Percentiles rank a stretch among this genome's conserved stretches.
These are phyloP conservation scores for Haematococcus lacustris DNA, from an alignment of 139 green algal genomes.

Conservation along the genomic window DNA sequence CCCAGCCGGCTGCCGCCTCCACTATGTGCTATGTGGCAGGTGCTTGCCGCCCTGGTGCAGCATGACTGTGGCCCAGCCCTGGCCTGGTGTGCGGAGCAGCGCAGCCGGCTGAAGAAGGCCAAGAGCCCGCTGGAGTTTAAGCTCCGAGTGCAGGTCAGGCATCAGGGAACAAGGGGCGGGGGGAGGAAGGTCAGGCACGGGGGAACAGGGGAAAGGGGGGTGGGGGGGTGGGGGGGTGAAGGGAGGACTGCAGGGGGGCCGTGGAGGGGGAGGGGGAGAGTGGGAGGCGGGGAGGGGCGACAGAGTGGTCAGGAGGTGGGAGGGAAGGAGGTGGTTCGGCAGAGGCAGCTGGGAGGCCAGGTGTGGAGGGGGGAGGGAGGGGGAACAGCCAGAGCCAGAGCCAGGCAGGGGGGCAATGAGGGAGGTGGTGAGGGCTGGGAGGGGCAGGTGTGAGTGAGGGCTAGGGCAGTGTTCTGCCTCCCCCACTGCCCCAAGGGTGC, in stretches of 20 bases:
- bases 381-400: background rate
- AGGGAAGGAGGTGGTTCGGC: background rate
- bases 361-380: background rate
- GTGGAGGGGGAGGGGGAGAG: background rate
- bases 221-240: too few relatives aligned
- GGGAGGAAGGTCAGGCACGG: too few relatives aligned
- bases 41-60: slow-evolving; percentile 36
- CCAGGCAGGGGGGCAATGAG: too few relatives aligned
- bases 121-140: slow-evolving; percentile 85
- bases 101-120: slow-evolving; percentile 57
- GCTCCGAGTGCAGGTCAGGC: slow-evolving; percentile 64
- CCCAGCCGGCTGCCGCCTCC: too few relatives aligned
- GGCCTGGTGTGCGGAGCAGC: slow-evolving; percentile 73
- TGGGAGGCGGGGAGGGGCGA: too few relatives aligned
- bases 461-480: background rate
- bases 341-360: background rate
- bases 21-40: background rate
- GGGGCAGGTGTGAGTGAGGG: background rate
- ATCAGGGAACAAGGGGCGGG: too few relatives aligned
- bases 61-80: slow-evolving; percentile 67
- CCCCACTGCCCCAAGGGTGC: background rate
- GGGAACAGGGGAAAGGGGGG: too few relatives aligned
- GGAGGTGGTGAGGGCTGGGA: too few relatives aligned
- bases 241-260: too few relatives aligned
- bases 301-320: background rate